Conservation (phyloP, 2,329 filamentous ascomycete genomes). For the Lecanicillium sp. region DNA sequence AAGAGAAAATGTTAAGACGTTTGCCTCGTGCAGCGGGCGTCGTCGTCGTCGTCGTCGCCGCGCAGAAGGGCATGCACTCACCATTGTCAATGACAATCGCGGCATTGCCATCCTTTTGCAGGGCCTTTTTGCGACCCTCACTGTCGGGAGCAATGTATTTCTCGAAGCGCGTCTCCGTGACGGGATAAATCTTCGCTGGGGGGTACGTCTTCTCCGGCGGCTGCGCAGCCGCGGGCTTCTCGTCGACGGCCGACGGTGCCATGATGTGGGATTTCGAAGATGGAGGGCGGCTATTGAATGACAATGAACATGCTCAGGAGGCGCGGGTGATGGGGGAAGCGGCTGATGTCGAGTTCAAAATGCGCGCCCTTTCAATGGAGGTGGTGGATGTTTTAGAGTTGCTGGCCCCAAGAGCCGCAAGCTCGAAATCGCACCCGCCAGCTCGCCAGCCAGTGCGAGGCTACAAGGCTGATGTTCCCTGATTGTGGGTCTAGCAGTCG, state of each 20-base stretch:
- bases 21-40: not conserved
- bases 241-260: constrained; percentile 49
- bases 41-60: constrained; percentile 1
- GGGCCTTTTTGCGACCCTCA: constrained; percentile 67
- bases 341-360: constrained; percentile 9
- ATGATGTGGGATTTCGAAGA: constrained; percentile 27
- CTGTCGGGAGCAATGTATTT: constrained; percentile 46
- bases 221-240: constrained; percentile 28
- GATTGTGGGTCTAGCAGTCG: constrained; percentile 17
- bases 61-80: constrained; percentile 32
- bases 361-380: constrained; percentile 23
- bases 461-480: constrained; percentile 30
- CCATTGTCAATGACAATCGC: constrained; percentile 99
- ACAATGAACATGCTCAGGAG: constrained; percentile 12
- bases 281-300: not conserved
- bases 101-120: constrained; percentile 50
- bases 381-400: constrained; percentile 18
- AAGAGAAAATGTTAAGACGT: not conserved
- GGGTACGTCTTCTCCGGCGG: constrained; percentile 39
- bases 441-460: constrained; percentile 24
- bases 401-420: constrained; percentile 15
- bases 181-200: constrained; percentile 51
- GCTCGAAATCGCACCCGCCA: constrained; percentile 16
- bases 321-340: constrained; percentile 13
- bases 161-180: constrained; percentile 57